Percentiles rank a stretch among this genome's conserved stretches.
Evolutionary conservation across 2,329 filamentous ascomycete species (phyloP).

Genomic region (Trematosphaeria pertusa): DNA sequence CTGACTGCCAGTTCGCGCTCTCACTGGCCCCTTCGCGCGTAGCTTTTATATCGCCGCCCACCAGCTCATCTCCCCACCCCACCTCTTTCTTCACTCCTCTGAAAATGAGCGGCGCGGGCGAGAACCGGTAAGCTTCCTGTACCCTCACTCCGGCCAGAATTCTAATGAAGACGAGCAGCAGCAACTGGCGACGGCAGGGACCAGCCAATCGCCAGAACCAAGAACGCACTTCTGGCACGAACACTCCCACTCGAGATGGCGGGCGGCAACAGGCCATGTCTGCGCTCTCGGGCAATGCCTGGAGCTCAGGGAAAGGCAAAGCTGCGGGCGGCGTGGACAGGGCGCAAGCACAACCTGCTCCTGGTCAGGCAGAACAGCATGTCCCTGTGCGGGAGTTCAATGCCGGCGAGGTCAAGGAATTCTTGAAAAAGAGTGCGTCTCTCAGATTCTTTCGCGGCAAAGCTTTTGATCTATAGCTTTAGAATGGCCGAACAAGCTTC

Average conservation of each 20-base stretch:
- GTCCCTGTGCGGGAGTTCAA: slow-evolving; percentile 53
- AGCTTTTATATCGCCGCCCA: slow-evolving; percentile 38
- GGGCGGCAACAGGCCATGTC: slow-evolving; percentile 43
- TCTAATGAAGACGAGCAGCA: slow-evolving; percentile 27
- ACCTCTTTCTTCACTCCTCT: slow-evolving; percentile 26
- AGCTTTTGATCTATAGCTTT: background rate
- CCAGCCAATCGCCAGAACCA: slow-evolving; percentile 40
- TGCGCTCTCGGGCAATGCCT: slow-evolving; percentile 42
- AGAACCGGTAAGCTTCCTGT: slow-evolving; percentile 42
- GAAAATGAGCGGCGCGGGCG: slow-evolving; percentile 48
- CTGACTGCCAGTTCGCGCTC: slow-evolving; percentile 2
- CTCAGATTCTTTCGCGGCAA: background rate
- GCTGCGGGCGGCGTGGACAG: slow-evolving; percentile 24
- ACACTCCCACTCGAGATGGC: slow-evolving; percentile 42
- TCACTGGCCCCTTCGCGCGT: slow-evolving; percentile 11
- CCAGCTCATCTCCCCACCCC: slow-evolving; percentile 31
- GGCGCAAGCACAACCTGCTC: slow-evolving; percentile 22
- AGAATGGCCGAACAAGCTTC: no score
- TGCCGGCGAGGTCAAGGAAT: slow-evolving; percentile 51
- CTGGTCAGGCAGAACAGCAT: slow-evolving; percentile 34
- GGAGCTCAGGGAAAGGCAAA: slow-evolving; percentile 45
- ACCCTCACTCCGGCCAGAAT: background rate
- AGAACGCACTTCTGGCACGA: slow-evolving; percentile 38
- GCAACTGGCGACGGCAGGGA: slow-evolving; percentile 44
- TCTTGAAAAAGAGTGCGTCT: slow-evolving; percentile 49